Conservation (phyloP, 1,284 basidiomycete genomes). For the Phylloporus gajari region DNA sequence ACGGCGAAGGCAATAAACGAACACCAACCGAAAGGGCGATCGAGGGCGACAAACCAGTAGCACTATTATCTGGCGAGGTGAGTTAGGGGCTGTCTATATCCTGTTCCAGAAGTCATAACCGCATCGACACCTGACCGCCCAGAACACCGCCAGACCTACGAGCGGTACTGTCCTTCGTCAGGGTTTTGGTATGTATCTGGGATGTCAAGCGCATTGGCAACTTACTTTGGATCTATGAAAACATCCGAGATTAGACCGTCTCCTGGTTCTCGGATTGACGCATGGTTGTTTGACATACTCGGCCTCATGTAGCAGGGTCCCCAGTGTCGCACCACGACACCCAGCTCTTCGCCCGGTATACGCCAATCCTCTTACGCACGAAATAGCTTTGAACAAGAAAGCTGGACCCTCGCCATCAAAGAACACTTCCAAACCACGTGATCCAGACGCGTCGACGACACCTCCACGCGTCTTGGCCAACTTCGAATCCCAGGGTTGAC, state of each 20-base stretch:
- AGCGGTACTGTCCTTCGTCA: background rate
- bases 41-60: too few species aligned
- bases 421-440: constrained; percentile 26
- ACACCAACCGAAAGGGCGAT: too few species aligned
- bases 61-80: too few species aligned
- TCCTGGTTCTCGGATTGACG: background rate
- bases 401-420: background rate
- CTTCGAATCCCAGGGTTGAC: constrained; percentile 47
- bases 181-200: too few species aligned
- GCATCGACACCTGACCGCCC: too few species aligned
- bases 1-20: too few species aligned
- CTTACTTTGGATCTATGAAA: too few species aligned
- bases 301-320: constrained; percentile 8
- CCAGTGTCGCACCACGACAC: background rate
- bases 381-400: constrained; percentile 19
- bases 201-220: too few species aligned
- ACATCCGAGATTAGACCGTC: background rate
- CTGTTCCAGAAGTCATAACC: too few species aligned
- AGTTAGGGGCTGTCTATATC: background rate
- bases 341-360: background rate
- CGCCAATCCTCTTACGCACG: background rate
- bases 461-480: constrained; percentile 33
- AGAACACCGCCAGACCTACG: too few species aligned
- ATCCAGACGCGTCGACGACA: constrained; percentile 35
- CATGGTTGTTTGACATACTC: too few species aligned